A percentile compares a stretch with the other conserved stretches of the same genome.
Evolutionary conservation across 495 filamentous ascomycete genomes (phyloP).

Genomic region (Trichoderma orchidacearum): DNA sequence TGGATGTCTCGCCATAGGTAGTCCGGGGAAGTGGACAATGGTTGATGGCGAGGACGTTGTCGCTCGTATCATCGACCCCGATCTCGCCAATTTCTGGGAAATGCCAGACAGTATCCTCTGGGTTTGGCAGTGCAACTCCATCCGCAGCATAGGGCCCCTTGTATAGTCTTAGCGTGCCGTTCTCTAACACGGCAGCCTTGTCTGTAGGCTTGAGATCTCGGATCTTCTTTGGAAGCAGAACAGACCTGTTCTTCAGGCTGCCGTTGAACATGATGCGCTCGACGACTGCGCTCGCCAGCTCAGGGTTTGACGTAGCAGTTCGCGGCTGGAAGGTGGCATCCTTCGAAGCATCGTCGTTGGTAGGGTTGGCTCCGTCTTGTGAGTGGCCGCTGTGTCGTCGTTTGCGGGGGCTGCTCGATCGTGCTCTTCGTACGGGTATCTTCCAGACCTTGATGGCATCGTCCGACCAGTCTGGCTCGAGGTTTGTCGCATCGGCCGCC

Average conservation of each 20-base stretch:
- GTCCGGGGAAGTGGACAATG: neutral
- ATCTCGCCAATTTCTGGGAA: constrained; percentile 16
- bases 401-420: constrained; percentile 32
- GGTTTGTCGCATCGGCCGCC: constrained; percentile 3
- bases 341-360: neutral
- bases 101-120: neutral
- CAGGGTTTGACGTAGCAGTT: constrained; percentile 10
- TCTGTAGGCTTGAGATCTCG: constrained; percentile 50
- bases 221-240: constrained; percentile 48
- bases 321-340: constrained; percentile 4
- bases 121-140: neutral
- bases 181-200: constrained; percentile 32
- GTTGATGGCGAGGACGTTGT: neutral
- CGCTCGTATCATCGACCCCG: neutral
- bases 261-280: constrained; percentile 76
- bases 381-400: constrained; percentile 46
- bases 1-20: constrained; percentile 21
- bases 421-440: constrained; percentile 35
- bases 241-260: constrained; percentile 52
- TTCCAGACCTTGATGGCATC: constrained; percentile 71
- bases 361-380: constrained; percentile 10
- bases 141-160: neutral
- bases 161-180: neutral
- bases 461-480: constrained; percentile 57
- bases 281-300: constrained; percentile 41